These are phyloP conservation scores for Passiflora organensis DNA, from an alignment of 345 rosid genomes.

Conservation along the genomic window DNA sequence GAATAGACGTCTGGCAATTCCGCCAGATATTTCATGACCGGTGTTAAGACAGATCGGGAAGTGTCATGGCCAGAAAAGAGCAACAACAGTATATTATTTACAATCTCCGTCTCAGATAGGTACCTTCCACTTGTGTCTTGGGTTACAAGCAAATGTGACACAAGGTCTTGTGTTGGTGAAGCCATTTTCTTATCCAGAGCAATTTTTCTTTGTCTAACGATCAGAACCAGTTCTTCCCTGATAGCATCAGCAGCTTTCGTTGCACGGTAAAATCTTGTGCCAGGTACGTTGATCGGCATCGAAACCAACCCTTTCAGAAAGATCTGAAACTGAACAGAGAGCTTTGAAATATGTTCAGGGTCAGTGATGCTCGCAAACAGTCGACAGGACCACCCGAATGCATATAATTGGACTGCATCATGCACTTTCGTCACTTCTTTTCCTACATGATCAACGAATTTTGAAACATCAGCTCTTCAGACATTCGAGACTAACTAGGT, in stretches of 20 bases:
- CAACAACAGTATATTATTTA: constrained; percentile 7
- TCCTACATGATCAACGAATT: constrained; percentile 1
- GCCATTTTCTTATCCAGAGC: not conserved
- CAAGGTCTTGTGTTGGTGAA: not conserved
- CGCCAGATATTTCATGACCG: constrained; percentile 9
- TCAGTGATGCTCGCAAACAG: constrained; percentile 9
- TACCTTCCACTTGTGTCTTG: constrained; percentile 11
- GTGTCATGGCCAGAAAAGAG: constrained; percentile 17
- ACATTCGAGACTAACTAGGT: not conserved
- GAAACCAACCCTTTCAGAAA: not conserved
- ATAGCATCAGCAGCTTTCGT: constrained; percentile 15
- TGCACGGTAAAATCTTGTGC: constrained; percentile 5
- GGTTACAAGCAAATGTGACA: constrained; percentile 8
- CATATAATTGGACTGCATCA: constrained; percentile 1
- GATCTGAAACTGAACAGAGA: not conserved
- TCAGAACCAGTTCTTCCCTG: constrained; percentile 9
- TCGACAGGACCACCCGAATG: constrained; percentile 14
- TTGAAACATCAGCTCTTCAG: not conserved
- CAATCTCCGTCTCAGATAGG: constrained; percentile 7
- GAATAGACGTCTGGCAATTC: constrained; percentile 8
- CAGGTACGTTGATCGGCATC: constrained; percentile 7
- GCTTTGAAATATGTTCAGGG: constrained; percentile 9
- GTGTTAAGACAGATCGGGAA: not conserved
- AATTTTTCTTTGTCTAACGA: constrained; percentile 3
- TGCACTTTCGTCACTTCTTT: constrained; percentile 13